These are phyloP conservation scores for Bacidia rubella DNA, from an alignment of 495 filamentous ascomycete species.

Conservation along the genomic window DNA sequence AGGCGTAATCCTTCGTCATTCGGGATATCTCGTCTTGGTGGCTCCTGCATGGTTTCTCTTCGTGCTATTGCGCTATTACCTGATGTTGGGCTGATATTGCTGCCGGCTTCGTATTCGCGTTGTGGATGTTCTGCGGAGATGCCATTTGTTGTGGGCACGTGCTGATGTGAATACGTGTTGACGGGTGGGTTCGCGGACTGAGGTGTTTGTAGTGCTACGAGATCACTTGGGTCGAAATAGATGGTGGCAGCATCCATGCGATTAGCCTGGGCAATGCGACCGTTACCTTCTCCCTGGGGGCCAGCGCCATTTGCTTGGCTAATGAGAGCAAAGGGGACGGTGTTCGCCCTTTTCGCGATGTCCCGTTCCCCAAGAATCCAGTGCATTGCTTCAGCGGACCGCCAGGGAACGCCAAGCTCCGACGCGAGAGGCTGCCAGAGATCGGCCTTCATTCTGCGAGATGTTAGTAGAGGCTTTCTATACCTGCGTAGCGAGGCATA, in stretches of 20 bases:
- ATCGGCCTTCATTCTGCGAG: conserved; percentile 75
- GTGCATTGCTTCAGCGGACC: conserved; percentile 93
- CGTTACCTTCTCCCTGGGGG: conserved; percentile 3
- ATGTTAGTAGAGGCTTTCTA: neutral
- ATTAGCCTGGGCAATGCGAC: conserved; percentile 13
- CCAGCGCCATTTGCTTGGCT: conserved; percentile 5
- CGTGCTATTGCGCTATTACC: neutral
- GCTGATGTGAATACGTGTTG: neutral
- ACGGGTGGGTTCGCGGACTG: neutral
- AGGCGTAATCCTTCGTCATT: conserved; percentile 1
- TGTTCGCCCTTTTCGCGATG: conserved; percentile 81
- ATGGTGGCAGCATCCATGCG: conserved; percentile 14
- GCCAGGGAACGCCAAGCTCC: conserved; percentile 94
- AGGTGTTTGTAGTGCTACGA: conserved; percentile 8
- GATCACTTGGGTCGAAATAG: conserved; percentile 11
- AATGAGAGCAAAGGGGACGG: conserved; percentile 53
- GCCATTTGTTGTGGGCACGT: neutral
- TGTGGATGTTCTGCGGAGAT: neutral
- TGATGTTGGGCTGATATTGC: conserved; percentile 1
- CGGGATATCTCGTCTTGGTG: neutral
- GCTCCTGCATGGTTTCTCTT: neutral
- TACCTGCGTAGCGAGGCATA: neutral
- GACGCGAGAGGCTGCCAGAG: conserved; percentile 93
- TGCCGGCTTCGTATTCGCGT: conserved; percentile 3
- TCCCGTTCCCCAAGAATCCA: conserved; percentile 91